These are phyloP conservation scores for Leccinum sublutescens DNA, from an alignment of 768 basidiomycete genomes.

Conservation along the genomic window DNA sequence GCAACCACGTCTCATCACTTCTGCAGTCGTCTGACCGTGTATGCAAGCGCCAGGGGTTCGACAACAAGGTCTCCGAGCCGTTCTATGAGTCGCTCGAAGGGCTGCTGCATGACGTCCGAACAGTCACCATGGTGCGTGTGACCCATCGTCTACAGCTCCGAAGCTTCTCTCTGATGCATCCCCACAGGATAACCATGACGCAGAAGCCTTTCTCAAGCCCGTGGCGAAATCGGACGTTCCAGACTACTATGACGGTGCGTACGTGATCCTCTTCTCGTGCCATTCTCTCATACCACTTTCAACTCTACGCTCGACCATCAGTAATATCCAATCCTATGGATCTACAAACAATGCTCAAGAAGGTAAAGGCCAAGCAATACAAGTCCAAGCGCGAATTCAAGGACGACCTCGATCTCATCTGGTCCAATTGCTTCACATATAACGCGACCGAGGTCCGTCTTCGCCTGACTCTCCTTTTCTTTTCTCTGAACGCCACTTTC, in stretches of 20 bases:
- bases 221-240: slow-evolving; percentile 88
- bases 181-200: slow-evolving; percentile 77
- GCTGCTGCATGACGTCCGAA: slow-evolving; percentile 80
- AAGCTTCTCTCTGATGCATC: slow-evolving; percentile 28
- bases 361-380: slow-evolving; percentile 89
- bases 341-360: slow-evolving; percentile 86
- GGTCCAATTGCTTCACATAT: slow-evolving; percentile 93
- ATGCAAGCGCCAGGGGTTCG: slow-evolving; percentile 47
- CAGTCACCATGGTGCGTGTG: slow-evolving; percentile 59
- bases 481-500: neutral
- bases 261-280: neutral
- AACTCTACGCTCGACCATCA: slow-evolving; percentile 31
- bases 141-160: slow-evolving; percentile 16
- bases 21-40: slow-evolving; percentile 20
- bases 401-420: slow-evolving; percentile 93
- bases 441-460: slow-evolving; percentile 84
- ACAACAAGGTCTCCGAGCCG: slow-evolving; percentile 74
- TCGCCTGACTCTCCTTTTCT: neutral
- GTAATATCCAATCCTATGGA: slow-evolving; percentile 97
- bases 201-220: slow-evolving; percentile 91
- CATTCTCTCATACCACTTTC: slow-evolving; percentile 3
- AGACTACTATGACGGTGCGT: slow-evolving; percentile 89
- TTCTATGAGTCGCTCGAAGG: slow-evolving; percentile 96
- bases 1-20: slow-evolving; percentile 34
- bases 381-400: slow-evolving; percentile 93